Base-by-base conservation (phyloP, 371 early-diverging fungal species). In the Mucor plumbeus region DNA sequence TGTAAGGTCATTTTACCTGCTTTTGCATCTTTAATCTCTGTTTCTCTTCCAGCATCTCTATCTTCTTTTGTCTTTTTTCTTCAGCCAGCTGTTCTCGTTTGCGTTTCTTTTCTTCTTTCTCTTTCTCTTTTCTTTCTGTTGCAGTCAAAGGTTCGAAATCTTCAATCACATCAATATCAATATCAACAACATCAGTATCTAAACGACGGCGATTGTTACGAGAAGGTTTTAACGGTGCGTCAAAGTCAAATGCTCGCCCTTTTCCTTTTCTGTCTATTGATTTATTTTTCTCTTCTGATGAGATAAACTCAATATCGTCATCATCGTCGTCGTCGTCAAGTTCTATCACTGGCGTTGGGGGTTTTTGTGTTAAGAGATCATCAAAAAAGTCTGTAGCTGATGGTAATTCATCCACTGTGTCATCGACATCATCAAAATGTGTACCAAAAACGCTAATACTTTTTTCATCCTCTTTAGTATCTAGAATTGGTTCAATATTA, bases 21-120 rank as follows among this genome's bases (percentile, higher is more conserved):
- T 61, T 68, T 17, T 64, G 47, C 34, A 72, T 64, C 33, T 62
- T 59, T n/a, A 43, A 7, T 67, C 64, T 68, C 62, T 75, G 71
- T 62, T 60, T 72, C 58, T 74, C 65, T 56, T 71, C 71, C 26
- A 53, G 40, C 59, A 53, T 36, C 64, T 69, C 59, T 50, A 56
- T 53, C 31, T 36, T 56, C 41, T 17, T 15, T 33, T 57, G 59
- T 21, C 48, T 71, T 54, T 59, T 66, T 56, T 67, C 70, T 67
- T 68, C 58, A 38, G 64, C 75, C 68, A 67, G 59, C 50, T 58
- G 21, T 15, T 50, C 59, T 40, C 55, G 40, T 8, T 33, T n/a
- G 21, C 40, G 35, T n/a, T 63, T 73, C 47, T 39, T 59, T 63
- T 66, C 59, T 19, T 63, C 59, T n/a, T 43, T 64, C 34, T 43